Base-by-base conservation (phyloP, 331 rosid species). In the Malus hybrid region DNA sequence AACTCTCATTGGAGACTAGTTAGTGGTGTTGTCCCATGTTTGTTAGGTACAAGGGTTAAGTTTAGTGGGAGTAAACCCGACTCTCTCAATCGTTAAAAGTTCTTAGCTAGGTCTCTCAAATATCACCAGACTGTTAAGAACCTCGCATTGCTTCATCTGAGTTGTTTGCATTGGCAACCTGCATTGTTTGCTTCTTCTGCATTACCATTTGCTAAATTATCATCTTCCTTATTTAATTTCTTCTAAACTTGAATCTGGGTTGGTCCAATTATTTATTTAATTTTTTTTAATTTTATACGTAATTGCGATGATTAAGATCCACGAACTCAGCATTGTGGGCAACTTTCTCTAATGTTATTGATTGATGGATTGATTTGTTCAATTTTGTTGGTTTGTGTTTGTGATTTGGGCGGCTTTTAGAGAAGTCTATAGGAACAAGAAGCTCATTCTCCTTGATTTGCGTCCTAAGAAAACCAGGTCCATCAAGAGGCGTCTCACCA, bases 391-490 rank as follows among this genome's bases (percentile, higher is more conserved):
- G 19, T 34, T 71, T 69, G 61, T 19, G 61, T 44, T 44, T 29
- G 46, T 70, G 46, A 39, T 5, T 90, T 76, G 90, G 76, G 72
- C 89, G 6, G 97, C 88, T 9, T 77, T 93, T 77, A 88, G 97
- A 80, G 97, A 90, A 60, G 98, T 76, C 3, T 91, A 93, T 71
- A 90, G 87, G 85, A 91, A 88, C 10, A 93, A 91, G 89, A 91
- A 90, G 85, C 82, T 79, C 18, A 71, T 91, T 87, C 96, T 96
- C 4, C 96, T 91, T 24, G 97, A 93, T 87, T 93, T 91, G 71
- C 90, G 95, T 34, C 96, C 95, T 0, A 93, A 93, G 90, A 93
- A 93, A 85, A 91, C 97, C 76, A 86, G 97, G 76, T 96, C 95
- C 18, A 87, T 91, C 56, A 88, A 94, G 59, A 86, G 94, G 76